A percentile compares a stretch with the other conserved stretches of the same genome.
These are phyloP conservation scores for Schizophyllum commune DNA, from an alignment of 1,284 basidiomycete genomes.

Conservation along the genomic window DNA sequence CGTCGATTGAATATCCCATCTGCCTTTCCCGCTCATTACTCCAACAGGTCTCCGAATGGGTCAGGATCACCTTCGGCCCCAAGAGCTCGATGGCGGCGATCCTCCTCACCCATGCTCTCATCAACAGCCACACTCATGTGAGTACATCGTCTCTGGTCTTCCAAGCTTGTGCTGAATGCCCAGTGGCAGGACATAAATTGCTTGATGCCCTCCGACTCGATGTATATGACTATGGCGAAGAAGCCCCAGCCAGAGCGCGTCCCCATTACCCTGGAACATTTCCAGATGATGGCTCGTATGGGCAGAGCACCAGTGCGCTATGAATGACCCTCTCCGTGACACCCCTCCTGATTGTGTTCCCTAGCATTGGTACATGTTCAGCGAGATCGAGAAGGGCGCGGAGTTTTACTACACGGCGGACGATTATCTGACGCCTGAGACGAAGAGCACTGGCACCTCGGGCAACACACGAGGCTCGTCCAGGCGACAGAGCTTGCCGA, in stretches of 20 bases:
- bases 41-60: slow-evolving; percentile 50
- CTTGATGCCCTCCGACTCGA: background rate
- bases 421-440: slow-evolving; percentile 41
- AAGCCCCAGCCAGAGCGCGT: slow-evolving; percentile 21
- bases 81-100: slow-evolving; percentile 52
- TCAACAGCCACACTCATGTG: slow-evolving; percentile 53
- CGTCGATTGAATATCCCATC: background rate
- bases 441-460: background rate
- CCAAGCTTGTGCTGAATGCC: background rate
- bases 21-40: slow-evolving; percentile 2
- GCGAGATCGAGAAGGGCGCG: slow-evolving; percentile 52
- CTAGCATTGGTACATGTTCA: slow-evolving; percentile 45
- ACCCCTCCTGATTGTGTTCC: background rate
- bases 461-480: background rate
- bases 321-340: background rate
- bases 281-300: slow-evolving; percentile 56
- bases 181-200: too few relatives aligned
- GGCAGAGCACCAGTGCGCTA: slow-evolving; percentile 48
- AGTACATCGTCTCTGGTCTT: slow-evolving; percentile 16
- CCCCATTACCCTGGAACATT: slow-evolving; percentile 68
- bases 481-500: background rate
- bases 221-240: background rate
- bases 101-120: slow-evolving; percentile 62
- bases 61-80: slow-evolving; percentile 44
- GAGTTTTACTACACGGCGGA: slow-evolving; percentile 61